Evolutionary conservation across 169 alveolate species (phyloP).

Genomic region (Fabrea salina): DNA sequence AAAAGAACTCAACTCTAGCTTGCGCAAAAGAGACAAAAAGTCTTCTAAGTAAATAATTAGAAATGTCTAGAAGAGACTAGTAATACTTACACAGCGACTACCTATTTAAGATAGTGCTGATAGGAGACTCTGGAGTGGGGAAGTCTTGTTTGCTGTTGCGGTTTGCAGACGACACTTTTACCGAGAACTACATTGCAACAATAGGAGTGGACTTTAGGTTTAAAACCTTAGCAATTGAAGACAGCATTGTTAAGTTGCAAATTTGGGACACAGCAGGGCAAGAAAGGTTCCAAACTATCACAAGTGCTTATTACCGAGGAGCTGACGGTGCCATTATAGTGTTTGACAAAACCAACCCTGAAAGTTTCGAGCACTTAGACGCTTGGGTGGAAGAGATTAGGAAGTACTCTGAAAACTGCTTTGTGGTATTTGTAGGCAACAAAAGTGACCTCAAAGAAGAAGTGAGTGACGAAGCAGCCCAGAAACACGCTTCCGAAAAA

Average conservation of each 20-base stretch:
- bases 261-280: conserved; percentile 55
- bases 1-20: conserved; percentile 45
- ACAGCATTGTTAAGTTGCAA: conserved; percentile 89
- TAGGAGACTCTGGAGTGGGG: conserved; percentile 99
- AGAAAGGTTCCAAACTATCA: conserved; percentile 90
- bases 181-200: conserved; percentile 90
- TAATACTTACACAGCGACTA: conserved; percentile 68
- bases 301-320: conserved; percentile 95
- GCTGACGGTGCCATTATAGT: conserved; percentile 94
- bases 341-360: conserved; percentile 87
- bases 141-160: conserved; percentile 96
- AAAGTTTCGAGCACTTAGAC: conserved; percentile 79
- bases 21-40: conserved; percentile 3
- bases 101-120: conserved; percentile 94
- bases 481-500: neutral
- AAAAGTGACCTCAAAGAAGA: conserved; percentile 82
- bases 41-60: too few species aligned
- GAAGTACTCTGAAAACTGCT: conserved; percentile 91
- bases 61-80: too few species aligned
- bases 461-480: neutral
- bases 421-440: conserved; percentile 93
- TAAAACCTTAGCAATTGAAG: conserved; percentile 89
- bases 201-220: conserved; percentile 93
- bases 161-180: conserved; percentile 86
- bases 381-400: conserved; percentile 93